Evolutionary conservation across 2,329 filamentous ascomycete species (phyloP), one percentile per base, ranked within the genome.

Genomic region (Paecilomyces sp.): DNA sequence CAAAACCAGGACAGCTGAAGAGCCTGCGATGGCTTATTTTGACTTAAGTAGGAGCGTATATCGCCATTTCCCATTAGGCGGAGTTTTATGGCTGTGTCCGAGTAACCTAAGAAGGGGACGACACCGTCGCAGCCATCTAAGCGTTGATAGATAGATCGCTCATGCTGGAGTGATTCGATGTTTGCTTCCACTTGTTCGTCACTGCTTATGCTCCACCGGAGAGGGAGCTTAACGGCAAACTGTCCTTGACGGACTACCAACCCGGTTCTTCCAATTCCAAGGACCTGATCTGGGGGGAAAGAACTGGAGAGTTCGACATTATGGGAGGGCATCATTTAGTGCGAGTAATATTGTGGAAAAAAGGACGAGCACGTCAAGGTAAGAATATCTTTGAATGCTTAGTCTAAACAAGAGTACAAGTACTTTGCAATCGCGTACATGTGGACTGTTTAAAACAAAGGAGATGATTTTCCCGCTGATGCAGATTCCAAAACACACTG

Each of bases 61-160:
- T 70, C 66, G 13, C 69, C 67, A 61, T 71, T 67, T 47, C 60
- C 59, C 65, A 70, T 68, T 2, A 61, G 60, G 22, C 57, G 63
- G 15, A 69, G 64, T 54, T 65, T 60, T 11, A 59, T 68, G 50
- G 62, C 36, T 55, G 62, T 54, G 1, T 28, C n/a, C 9, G 60
- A 63, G 52, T 62, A 62, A 18, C 53, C 24, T 22, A 55, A 1
- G 15, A 7, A 55, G 24, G 53, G 18, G 15, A 70, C 63, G 55
- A 70, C 53, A 24, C 61, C 65, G 51, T 62, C 54, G 56, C 52
- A 57, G 24, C 51, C 58, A 11, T 59, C 54, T 50, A 68, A 58
- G 33, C 66, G 61, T 30, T 57, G 61, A 58, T 65, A 66, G n/a
- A 66, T 58, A 51, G 63, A 60, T 62, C 66, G 62, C 36, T 69